Evolutionary conservation across 352 stramenopile genomes (phyloP).

Genomic region (Paralagenidium karlingii): DNA sequence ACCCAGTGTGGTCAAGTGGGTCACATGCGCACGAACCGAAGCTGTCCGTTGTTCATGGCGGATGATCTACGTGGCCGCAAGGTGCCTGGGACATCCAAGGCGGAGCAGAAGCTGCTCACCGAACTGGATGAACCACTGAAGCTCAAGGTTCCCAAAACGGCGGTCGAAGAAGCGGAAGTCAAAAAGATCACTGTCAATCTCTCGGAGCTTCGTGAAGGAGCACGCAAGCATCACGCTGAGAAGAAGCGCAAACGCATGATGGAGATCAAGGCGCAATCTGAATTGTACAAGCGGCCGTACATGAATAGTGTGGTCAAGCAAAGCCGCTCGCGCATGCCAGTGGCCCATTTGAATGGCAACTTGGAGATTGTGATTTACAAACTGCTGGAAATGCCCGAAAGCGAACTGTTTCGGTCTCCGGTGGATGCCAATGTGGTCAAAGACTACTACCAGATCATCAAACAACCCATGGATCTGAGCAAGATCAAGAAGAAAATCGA

Average conservation of each 20-base stretch:
- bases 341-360: conserved; percentile 54
- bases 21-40: conserved; percentile 78
- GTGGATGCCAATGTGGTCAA: conserved; percentile 47
- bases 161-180: conserved; percentile 2
- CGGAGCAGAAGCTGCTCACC: conserved; percentile 4
- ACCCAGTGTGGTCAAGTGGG: conserved; percentile 66
- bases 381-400: conserved; percentile 65
- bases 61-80: conserved; percentile 21
- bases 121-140: conserved; percentile 37
- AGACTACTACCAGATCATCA: conserved; percentile 79
- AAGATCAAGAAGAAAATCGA: conserved; percentile 56
- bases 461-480: conserved; percentile 73
- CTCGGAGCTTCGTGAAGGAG: conserved; percentile 54
- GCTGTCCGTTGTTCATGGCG: conserved; percentile 71
- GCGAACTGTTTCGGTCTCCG: conserved; percentile 50
- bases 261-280: conserved; percentile 57
- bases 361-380: conserved; percentile 49
- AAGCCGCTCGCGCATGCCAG: conserved; percentile 61
- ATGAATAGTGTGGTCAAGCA: conserved; percentile 56
- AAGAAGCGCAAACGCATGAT: conserved; percentile 73
- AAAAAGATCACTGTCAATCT: conserved; percentile 71
- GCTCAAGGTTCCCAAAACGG: conserved; percentile 43
- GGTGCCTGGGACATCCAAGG: conserved; percentile 11
- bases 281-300: conserved; percentile 76
- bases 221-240: conserved; percentile 55